These are phyloP conservation scores for Yamadazyma spencermartinsiae DNA, from an alignment of 1,139 yeast genomes.

Conservation along the genomic window DNA sequence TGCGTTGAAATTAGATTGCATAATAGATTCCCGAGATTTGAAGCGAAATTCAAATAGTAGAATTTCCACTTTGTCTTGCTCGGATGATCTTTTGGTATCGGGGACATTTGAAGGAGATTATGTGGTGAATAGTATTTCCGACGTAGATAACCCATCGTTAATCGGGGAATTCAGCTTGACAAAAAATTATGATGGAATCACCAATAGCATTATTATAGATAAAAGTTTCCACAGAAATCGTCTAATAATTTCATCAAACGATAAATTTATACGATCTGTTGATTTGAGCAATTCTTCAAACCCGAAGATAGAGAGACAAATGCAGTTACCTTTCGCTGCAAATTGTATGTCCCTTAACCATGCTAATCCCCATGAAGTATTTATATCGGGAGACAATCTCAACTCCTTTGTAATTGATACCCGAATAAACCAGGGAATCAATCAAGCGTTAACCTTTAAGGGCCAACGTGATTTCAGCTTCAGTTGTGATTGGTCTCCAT, in stretches of 20 bases:
- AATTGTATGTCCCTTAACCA: conserved; percentile 49
- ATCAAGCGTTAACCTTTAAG: conserved; percentile 16
- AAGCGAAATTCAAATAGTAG: conserved; percentile 35
- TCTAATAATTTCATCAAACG: conserved; percentile 50
- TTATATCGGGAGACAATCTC: conserved; percentile 54
- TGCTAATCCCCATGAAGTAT: conserved; percentile 32
- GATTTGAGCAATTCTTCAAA: conserved; percentile 27
- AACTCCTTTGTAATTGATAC: conserved; percentile 47
- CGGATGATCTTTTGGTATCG: conserved; percentile 43
- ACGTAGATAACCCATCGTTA: conserved; percentile 23
- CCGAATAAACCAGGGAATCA: conserved; percentile 21
- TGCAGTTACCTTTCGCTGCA: conserved; percentile 46
- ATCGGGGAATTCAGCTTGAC: conserved; percentile 44
- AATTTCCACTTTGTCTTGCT: conserved; percentile 50
- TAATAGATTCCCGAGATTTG: conserved; percentile 42
- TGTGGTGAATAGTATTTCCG: conserved; percentile 27
- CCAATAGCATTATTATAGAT: conserved; percentile 50
- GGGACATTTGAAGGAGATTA: conserved; percentile 61
- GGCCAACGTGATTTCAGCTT: conserved; percentile 62
- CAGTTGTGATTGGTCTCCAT: conserved; percentile 59
- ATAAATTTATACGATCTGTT: conserved; percentile 40
- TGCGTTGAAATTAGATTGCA: conserved; percentile 32
- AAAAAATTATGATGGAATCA: conserved; percentile 49
- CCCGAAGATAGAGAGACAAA: conserved; percentile 13
- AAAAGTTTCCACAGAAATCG: conserved; percentile 23